A percentile compares a stretch with the other conserved stretches of the same genome.
These are phyloP conservation scores for Deakozyma indianensis DNA, from an alignment of 805 yeast genomes.

Conservation along the genomic window DNA sequence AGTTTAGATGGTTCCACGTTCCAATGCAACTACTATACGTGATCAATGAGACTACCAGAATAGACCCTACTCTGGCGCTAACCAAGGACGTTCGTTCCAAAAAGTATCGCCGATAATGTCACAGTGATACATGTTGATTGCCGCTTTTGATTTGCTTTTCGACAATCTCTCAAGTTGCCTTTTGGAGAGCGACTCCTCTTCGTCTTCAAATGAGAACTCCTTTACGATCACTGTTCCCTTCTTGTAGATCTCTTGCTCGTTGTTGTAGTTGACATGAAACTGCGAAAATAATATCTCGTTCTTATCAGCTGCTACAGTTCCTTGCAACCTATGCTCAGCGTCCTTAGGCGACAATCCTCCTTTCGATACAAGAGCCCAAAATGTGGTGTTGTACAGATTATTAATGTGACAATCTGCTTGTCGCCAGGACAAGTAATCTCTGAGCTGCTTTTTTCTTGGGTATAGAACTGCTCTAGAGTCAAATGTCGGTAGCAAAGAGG, in stretches of 20 bases:
- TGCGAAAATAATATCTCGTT: constrained; percentile 70
- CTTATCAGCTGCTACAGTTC: constrained; percentile 73
- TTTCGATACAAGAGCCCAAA: constrained; percentile 68
- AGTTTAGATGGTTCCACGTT: too few relatives aligned
- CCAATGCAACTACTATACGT: too few relatives aligned
- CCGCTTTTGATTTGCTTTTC: constrained; percentile 35
- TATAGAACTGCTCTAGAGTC: constrained; percentile 85
- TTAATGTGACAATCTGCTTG: constrained; percentile 93
- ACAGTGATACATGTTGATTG: constrained; percentile 32
- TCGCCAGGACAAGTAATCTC: constrained; percentile 88
- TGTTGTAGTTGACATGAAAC: constrained; percentile 78
- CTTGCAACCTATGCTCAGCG: constrained; percentile 60
- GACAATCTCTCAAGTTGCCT: constrained; percentile 37
- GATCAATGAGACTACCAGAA: too few relatives aligned
- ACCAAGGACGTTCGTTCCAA: constrained; percentile 37
- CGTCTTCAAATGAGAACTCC: constrained; percentile 22
- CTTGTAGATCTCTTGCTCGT: constrained; percentile 75
- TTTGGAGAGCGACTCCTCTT: constrained; percentile 14
- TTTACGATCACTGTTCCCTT: constrained; percentile 64
- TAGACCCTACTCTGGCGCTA: constrained; percentile 3
- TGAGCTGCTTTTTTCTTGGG: constrained; percentile 44
- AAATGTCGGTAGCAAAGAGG: constrained; percentile 61
- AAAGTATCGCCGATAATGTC: constrained; percentile 53
- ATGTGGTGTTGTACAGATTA: constrained; percentile 82
- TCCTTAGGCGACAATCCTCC: constrained; percentile 63